Evolutionary conservation across 768 basidiomycete genomes (phyloP), one percentile per base, ranked within the genome.

Genomic region (Cystoderma amianthinum): DNA sequence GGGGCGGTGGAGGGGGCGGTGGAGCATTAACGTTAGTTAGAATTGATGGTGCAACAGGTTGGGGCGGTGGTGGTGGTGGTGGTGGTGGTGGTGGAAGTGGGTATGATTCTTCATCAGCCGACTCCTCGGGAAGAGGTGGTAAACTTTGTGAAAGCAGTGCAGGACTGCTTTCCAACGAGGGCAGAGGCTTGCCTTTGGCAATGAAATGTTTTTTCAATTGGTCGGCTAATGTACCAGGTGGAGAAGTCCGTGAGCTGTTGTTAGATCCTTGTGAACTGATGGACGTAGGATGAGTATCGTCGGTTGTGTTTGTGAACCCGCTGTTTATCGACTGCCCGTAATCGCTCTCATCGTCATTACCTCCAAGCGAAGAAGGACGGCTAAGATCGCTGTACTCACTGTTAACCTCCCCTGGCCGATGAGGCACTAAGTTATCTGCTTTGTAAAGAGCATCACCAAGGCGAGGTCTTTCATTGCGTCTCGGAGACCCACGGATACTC

Each of bases 401-500:
- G 28, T 15, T 15, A 9, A 30, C 15, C 15, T 76, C 73, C 15
- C 77, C 74, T 16, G 48, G 47, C 18, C 59, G 63, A 13, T 72
- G 70, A 13, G 71, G 61, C 28, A 69, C 57, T 25, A 75, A 58
- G 43, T 67, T 65, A 46, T 63, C 61, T 3, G 62, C 54, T 38
- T 65, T 74, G 48, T 63, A 65, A 39, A 51, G 63, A 41, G 56
- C 56, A 41, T 62, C 54, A 4, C 65, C 68, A 40, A 71, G 58
- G 28, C 62, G 59, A 15, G 72, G 64, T 30, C 71, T 62, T 32
- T 75, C 75, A 16, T 67, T 67, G 15, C 75, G 74, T 47, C 80
- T 71, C 30, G 85, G 84, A 2, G 84, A 85, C 15, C 72, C 78
- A 48, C 82, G 71, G 25, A 84, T 68, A 52, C 82, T 87, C 38